These are phyloP conservation scores for Crinitomyces ghanaensis DNA, from an alignment of 805 yeast species.

Conservation along the genomic window DNA sequence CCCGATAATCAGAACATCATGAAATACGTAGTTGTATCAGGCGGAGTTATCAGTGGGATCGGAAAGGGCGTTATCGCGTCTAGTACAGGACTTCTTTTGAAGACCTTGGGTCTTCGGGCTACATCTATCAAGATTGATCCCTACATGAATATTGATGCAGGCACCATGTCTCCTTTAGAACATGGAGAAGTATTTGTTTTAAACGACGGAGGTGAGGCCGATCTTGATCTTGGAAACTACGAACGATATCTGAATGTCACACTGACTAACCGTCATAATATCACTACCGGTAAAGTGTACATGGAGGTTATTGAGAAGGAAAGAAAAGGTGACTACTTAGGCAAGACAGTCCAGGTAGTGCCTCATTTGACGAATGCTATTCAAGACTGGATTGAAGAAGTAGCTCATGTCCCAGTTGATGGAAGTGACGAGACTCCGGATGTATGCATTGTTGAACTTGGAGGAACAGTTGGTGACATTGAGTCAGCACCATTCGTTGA, in stretches of 20 bases:
- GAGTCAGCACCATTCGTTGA: conserved; percentile 98
- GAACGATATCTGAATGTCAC: conserved; percentile 94
- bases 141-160: conserved; percentile 98
- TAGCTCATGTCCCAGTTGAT: conserved; percentile 86
- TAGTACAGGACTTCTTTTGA: conserved; percentile 88
- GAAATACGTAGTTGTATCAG: conserved; percentile 99
- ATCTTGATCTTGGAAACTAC: conserved; percentile 94
- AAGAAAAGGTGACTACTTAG: conserved; percentile 93
- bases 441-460: conserved; percentile 91
- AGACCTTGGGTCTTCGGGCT: conserved; percentile 87
- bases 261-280: conserved; percentile 86
- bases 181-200: conserved; percentile 98
- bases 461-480: conserved; percentile 99
- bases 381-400: conserved; percentile 97
- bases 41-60: conserved; percentile 98
- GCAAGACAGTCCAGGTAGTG: conserved; percentile 98
- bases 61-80: conserved; percentile 98
- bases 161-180: conserved; percentile 98
- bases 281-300: conserved; percentile 96
- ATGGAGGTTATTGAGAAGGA: conserved; percentile 88
- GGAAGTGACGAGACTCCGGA: conserved; percentile 81
- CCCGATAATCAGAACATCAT: conserved; percentile 29
- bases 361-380: conserved; percentile 96
- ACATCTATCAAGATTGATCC: conserved; percentile 98
- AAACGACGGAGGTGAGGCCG: conserved; percentile 99